These are phyloP conservation scores for Solanum sparsipilum DNA, from an alignment of 257 asterid species.

Conservation along the genomic window DNA sequence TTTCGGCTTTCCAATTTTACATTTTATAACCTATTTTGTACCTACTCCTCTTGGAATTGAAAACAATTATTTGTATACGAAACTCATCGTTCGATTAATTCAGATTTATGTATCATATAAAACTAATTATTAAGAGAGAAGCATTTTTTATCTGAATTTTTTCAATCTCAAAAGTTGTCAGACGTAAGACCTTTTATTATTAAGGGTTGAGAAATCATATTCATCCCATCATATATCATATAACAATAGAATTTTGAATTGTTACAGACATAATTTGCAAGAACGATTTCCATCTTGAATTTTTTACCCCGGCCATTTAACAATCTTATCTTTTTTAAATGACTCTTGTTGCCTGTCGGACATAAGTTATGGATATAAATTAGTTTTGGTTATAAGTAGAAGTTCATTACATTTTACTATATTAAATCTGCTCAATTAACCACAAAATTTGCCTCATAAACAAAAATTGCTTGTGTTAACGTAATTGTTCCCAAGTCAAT, in stretches of 20 bases:
- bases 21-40: not conserved
- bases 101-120: accelerated
- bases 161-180: not conserved
- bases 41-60: not conserved
- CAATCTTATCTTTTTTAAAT: not conserved
- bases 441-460: not conserved
- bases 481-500: not conserved
- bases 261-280: not conserved
- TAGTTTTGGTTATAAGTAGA: not conserved
- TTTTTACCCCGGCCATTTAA: not conserved
- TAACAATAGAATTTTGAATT: not conserved
- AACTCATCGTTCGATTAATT: not conserved
- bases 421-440: not conserved
- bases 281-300: not conserved
- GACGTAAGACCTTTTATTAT: accelerated
- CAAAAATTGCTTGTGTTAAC: not conserved
- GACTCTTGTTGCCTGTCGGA: not conserved
- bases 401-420: not conserved
- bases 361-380: not conserved
- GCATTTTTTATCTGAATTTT: no score
- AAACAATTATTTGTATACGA: not conserved
- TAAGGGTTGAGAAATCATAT: not conserved
- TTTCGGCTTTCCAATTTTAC: not conserved
- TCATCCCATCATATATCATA: no score
- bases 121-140: not conserved